These are phyloP conservation scores for Breviolum minutum DNA, from an alignment of 73 alveolate genomes.

Conservation along the genomic window DNA sequence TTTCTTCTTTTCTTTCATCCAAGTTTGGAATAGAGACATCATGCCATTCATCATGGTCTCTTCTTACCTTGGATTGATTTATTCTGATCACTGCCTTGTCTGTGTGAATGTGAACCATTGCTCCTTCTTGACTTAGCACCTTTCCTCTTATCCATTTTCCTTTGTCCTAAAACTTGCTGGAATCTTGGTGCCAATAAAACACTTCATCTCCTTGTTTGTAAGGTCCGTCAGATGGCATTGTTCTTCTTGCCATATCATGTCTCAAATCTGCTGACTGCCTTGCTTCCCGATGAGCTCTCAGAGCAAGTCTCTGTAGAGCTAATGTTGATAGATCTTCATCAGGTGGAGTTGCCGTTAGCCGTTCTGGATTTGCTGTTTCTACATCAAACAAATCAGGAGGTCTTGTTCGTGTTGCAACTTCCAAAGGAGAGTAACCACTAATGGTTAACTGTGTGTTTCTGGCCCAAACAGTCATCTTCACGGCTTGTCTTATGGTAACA, in stretches of 20 bases:
- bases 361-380: background rate
- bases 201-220: background rate
- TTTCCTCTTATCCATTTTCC: constrained; percentile 2
- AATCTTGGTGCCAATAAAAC: background rate
- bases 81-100: background rate
- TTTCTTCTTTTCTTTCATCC: no score
- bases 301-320: background rate
- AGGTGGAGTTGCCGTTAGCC: background rate
- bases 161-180: background rate
- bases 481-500: background rate
- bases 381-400: constrained; percentile 31
- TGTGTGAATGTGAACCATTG: background rate
- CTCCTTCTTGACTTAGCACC: background rate
- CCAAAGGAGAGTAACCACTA: constrained; percentile 8
- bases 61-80: constrained; percentile 17
- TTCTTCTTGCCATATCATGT: background rate
- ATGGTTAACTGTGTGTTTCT: background rate
- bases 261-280: background rate
- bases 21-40: background rate
- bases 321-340: background rate
- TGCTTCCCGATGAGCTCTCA: constrained; percentile 23
- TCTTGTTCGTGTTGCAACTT: constrained; percentile 2
- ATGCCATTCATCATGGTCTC: constrained; percentile 1
- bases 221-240: constrained; percentile 12
- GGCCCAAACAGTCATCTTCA: background rate